Evolutionary conservation across 352 stramenopile genomes (phyloP).

Genomic region (Globisporangium radiosum): DNA sequence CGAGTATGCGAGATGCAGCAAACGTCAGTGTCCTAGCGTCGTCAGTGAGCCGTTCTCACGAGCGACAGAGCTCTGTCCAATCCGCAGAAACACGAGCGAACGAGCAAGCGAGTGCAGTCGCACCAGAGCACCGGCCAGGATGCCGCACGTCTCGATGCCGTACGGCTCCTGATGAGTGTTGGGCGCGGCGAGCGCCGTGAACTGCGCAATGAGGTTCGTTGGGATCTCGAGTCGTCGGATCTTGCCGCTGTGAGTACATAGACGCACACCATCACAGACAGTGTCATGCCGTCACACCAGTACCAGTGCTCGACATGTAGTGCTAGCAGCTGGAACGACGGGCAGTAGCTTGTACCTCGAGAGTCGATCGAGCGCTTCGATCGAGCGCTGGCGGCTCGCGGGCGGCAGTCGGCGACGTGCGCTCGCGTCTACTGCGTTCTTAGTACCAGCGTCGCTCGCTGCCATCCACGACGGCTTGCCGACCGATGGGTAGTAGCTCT

Average conservation of each 20-base stretch:
- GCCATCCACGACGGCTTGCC: slow-evolving; percentile 63
- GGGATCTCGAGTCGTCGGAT: slow-evolving; percentile 69
- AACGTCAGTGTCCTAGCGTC: too few relatives aligned
- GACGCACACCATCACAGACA: background rate
- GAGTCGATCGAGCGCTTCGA: slow-evolving; percentile 51
- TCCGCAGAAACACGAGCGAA: too few relatives aligned
- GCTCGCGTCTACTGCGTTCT: slow-evolving; percentile 2
- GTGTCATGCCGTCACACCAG: too few relatives aligned
- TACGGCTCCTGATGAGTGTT: slow-evolving; percentile 73
- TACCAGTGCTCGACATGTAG: too few relatives aligned
- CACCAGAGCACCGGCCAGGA: slow-evolving; percentile 78
- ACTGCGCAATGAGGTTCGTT: slow-evolving; percentile 60
- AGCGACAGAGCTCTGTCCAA: too few relatives aligned
- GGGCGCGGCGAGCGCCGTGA: slow-evolving; percentile 66
- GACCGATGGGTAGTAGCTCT: slow-evolving; percentile 38
- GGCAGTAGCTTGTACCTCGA: slow-evolving; percentile 29
- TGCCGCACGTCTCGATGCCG: slow-evolving; percentile 88
- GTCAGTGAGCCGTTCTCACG: too few relatives aligned
- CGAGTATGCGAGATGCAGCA: background rate
- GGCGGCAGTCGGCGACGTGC: slow-evolving; percentile 14
- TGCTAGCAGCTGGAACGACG: too few relatives aligned
- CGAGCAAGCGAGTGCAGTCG: too few relatives aligned
- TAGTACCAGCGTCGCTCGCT: slow-evolving; percentile 1
- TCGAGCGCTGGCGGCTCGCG: slow-evolving; percentile 40
- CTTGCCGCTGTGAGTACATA: slow-evolving; percentile 28